A percentile compares a stretch with the other conserved stretches of the same genome.
phyloP scores from a whole-genome alignment of 108 stramenopile species.

The Thalassiosira profunda region DNA sequence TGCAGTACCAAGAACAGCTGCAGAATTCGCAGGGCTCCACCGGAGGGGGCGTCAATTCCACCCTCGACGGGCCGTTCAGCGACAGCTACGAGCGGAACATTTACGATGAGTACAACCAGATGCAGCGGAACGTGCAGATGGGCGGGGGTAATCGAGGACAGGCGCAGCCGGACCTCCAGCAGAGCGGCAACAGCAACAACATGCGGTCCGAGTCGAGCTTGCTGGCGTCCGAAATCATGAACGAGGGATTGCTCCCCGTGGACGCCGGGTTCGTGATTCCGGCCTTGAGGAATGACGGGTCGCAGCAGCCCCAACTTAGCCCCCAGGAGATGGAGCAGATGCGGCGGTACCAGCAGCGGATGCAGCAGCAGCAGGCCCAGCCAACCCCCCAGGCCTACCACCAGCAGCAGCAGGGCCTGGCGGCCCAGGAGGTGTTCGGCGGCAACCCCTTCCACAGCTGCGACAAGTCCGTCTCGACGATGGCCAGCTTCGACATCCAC shows the following conservation, averaged over 20 bases:
- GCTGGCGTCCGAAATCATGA: conserved; percentile 5
- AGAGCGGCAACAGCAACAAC: too few species aligned
- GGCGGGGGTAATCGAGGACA: too few species aligned
- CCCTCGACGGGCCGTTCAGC: too few species aligned
- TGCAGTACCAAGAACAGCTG: conserved; percentile 13
- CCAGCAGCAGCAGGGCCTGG: conserved; percentile 1
- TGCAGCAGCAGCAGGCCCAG: conserved; percentile 13
- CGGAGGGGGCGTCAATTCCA: too few species aligned
- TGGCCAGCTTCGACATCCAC: conserved; percentile 29
- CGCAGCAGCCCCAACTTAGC: background rate
- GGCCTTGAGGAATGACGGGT: conserved; percentile 8
- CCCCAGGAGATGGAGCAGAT: conserved; percentile 9
- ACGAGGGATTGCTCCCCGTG: conserved; percentile 27
- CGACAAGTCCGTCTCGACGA: conserved; percentile 42
- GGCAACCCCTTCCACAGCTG: conserved; percentile 17
- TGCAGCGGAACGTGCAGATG: too few species aligned
- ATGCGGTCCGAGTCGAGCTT: too few species aligned
- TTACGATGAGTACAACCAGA: too few species aligned
- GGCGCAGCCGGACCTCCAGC: too few species aligned
- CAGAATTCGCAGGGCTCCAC: too few species aligned
- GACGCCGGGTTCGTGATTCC: conserved; percentile 39
- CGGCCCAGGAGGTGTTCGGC: conserved; percentile 9
- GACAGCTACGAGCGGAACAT: too few species aligned
- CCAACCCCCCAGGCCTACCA: conserved; percentile 6
- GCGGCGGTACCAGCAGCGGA: conserved; percentile 11